phyloP scores from a whole-genome alignment of 495 filamentous ascomycete genomes.

The Penicillium longicatenatum region DNA sequence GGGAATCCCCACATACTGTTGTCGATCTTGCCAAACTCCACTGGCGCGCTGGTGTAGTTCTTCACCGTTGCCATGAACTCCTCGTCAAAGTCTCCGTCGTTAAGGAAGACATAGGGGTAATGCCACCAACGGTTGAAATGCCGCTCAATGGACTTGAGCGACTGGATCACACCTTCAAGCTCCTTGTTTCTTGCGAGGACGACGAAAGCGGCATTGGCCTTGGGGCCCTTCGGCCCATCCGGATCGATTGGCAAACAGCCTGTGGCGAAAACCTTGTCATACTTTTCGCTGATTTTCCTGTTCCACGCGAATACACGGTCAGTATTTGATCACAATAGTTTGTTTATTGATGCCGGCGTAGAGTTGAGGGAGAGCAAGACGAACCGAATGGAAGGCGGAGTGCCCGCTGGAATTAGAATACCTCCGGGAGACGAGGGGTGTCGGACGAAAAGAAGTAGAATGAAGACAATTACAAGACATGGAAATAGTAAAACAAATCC shows the following conservation, averaged over 20 bases:
- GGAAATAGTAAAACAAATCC: constrained; percentile 94
- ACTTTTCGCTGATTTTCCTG: constrained; percentile 95
- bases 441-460: constrained; percentile 85
- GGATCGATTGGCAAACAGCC: constrained; percentile 68
- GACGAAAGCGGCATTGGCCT: constrained; percentile 94
- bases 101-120: constrained; percentile 98
- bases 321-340: not conserved
- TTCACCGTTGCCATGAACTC: constrained; percentile 85
- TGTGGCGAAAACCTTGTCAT: constrained; percentile 94
- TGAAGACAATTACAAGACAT: constrained; percentile 85
- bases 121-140: constrained; percentile 99
- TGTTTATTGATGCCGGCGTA: not conserved
- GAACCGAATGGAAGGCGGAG: constrained; percentile 90
- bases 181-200: constrained; percentile 97
- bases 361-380: constrained; percentile 19
- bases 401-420: constrained; percentile 85
- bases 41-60: constrained; percentile 83
- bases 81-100: constrained; percentile 94
- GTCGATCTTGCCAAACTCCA: constrained; percentile 95
- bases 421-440: constrained; percentile 82
- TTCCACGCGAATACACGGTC: constrained; percentile 3
- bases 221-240: constrained; percentile 60
- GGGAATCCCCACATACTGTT: constrained; percentile 93
- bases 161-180: constrained; percentile 92
- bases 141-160: constrained; percentile 94